A percentile compares a stretch with the other conserved stretches of the same genome.
Conservation (phyloP, 805 yeast genomes). For the Lachancea sp. region DNA sequence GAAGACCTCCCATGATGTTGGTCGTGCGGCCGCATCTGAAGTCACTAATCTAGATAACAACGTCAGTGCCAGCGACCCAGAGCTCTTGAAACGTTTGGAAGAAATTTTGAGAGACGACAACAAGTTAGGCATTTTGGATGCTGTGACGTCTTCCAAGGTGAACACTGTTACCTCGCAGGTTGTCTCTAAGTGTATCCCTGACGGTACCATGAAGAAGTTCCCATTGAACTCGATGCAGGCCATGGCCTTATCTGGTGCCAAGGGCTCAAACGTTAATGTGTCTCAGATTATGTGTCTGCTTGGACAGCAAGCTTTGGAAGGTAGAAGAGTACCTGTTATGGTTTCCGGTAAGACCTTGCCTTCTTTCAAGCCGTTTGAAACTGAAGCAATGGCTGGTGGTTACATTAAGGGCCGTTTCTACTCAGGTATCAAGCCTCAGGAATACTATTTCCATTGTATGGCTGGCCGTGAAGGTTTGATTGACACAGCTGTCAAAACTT, state of each 20-base stretch:
- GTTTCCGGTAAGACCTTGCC: slow-evolving; percentile 97
- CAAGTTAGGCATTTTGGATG: slow-evolving; percentile 90
- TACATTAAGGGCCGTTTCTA: slow-evolving; percentile 94
- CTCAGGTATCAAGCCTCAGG: slow-evolving; percentile 97
- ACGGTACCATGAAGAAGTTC: slow-evolving; percentile 89
- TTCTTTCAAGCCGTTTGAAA: slow-evolving; percentile 91
- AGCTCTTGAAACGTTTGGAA: slow-evolving; percentile 80
- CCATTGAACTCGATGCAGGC: slow-evolving; percentile 97
- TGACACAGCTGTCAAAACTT: slow-evolving; percentile 98
- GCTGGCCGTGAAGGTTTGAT: slow-evolving; percentile 99
- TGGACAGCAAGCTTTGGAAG: slow-evolving; percentile 98
- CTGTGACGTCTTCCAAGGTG: slow-evolving; percentile 89
- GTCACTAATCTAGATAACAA: slow-evolving; percentile 72
- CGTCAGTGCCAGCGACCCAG: slow-evolving; percentile 52
- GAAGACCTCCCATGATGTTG: slow-evolving; percentile 69
- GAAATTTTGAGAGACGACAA: slow-evolving; percentile 91
- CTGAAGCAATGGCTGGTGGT: slow-evolving; percentile 98
- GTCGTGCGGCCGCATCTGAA: slow-evolving; percentile 89
- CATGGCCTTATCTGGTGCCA: slow-evolving; percentile 98
- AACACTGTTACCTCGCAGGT: slow-evolving; percentile 91
- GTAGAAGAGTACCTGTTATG: slow-evolving; percentile 99
- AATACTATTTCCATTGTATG: slow-evolving; percentile 99
- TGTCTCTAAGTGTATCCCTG: slow-evolving; percentile 91
- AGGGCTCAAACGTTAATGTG: slow-evolving; percentile 96
- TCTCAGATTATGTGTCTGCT: slow-evolving; percentile 98